Percentiles rank a stretch among this genome's conserved stretches.
Conservation (phyloP, 139 green algal species). For the Tetradesmus lagerheimii region DNA sequence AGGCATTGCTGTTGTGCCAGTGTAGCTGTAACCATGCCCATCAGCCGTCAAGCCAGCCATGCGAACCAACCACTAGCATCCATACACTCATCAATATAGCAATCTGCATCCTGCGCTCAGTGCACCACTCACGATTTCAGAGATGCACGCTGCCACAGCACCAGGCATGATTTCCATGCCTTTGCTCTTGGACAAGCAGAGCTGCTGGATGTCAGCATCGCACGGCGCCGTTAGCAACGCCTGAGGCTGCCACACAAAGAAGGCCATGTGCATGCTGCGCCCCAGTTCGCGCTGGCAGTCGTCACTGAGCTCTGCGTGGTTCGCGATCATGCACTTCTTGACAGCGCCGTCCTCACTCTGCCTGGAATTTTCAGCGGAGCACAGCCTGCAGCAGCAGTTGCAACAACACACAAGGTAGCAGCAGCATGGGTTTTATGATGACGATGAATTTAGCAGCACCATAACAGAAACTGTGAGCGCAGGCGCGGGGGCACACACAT, state of each 20-base stretch:
- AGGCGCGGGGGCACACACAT: no score
- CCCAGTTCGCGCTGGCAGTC: slow-evolving; percentile 80
- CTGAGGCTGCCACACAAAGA: slow-evolving; percentile 82
- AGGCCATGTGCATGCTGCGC: slow-evolving; percentile 84
- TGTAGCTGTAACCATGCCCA: no score
- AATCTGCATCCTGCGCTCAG: no score
- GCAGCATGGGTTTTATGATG: no score
- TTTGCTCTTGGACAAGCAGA: slow-evolving; percentile 53
- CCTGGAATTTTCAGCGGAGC: slow-evolving; percentile 35
- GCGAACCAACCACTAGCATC: background rate
- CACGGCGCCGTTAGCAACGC: slow-evolving; percentile 75
- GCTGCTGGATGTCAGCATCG: slow-evolving; percentile 73
- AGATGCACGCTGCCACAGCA: slow-evolving; percentile 75
- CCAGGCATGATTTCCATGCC: slow-evolving; percentile 63
- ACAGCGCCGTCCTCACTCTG: slow-evolving; percentile 62
- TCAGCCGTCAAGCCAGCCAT: no score
- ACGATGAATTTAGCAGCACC: no score
- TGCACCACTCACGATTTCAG: slow-evolving; percentile 50
- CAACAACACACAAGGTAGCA: no score
- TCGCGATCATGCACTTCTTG: slow-evolving; percentile 76
- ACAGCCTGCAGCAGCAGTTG: slow-evolving; percentile 34
- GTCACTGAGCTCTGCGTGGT: slow-evolving; percentile 55
- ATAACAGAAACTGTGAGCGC: no score
- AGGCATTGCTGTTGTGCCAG: no score
- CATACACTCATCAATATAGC: background rate